Base-by-base conservation (phyloP, 83 land plant genomes). In the Thuja plicata region DNA sequence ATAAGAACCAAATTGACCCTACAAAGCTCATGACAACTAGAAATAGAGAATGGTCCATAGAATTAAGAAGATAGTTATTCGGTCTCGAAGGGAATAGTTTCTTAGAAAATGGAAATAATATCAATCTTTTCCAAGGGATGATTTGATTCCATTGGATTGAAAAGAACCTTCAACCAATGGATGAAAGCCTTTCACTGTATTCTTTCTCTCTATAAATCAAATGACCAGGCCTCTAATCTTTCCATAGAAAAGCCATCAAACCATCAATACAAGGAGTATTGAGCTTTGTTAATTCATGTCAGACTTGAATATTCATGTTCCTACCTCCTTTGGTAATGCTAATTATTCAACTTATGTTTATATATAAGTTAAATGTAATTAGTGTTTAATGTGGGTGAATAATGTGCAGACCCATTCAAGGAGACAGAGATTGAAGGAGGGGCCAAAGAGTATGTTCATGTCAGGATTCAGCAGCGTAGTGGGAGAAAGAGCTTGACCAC, bases 401-500 rank as follows among this genome's bases (percentile, higher is more conserved):
- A 0, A 0, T 78, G 81, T 84, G 32, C 73, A 86, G 87, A 86
- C 74, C 87, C 87, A 62, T 62, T 86, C 76, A 86, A 86, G 74
- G 90, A 89, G 21, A 16, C 90, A 32, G 88, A 89, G 35, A 43
- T 38, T 11, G 90, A 89, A 13, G 90, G 70, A 35, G 90, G 90
- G 2, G 41, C 40, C 19, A 89, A 87, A 43, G 90, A 87, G 1
- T 89, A 89, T 52, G 90, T 89, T 27, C 90, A 89, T 87, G 82
- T 89, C 19, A 89, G 90, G 8, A 87, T 89, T 41, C 90, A 89
- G 83, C 89, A 89, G 89, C 27, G 89, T 0, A 89, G 74, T 60
- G 90, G 90, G 5, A 87, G 90, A 48, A 89, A 89, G 90, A 82
- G 90, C 35, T 74, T 89, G 89, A 89, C 79, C 66, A 86, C 87